Percentiles rank a stretch among this genome's conserved stretches.
Conservation (phyloP, 2,329 filamentous ascomycete genomes). For the Fusarium sp. region DNA sequence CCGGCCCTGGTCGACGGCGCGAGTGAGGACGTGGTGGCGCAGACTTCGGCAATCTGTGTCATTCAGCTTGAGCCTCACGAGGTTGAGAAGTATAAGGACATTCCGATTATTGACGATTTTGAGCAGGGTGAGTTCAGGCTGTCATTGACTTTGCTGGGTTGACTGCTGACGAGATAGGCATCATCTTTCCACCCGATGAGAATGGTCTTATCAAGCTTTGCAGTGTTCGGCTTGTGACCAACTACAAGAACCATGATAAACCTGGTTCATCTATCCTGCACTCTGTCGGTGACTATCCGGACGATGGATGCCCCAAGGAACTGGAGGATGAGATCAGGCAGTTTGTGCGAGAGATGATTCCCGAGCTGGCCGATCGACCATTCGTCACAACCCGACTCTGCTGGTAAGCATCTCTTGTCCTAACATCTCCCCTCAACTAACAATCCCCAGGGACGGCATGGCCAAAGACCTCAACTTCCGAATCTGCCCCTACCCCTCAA, state of each 20-base stretch:
- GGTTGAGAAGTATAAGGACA: conserved; percentile 62
- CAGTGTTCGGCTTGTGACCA: conserved; percentile 65
- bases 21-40: conserved; percentile 70
- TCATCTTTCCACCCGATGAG: conserved; percentile 67
- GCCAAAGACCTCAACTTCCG: conserved; percentile 47
- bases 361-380: conserved; percentile 55
- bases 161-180: conserved; percentile 48
- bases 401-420: conserved; percentile 55
- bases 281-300: conserved; percentile 38
- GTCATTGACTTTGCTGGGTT: fast-evolving
- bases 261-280: conserved; percentile 32
- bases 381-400: conserved; percentile 57
- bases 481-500: conserved; percentile 34
- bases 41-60: conserved; percentile 74
- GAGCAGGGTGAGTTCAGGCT: conserved; percentile 32
- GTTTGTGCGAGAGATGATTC: conserved; percentile 56
- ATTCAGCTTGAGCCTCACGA: conserved; percentile 70
- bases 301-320: conserved; percentile 58
- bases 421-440: background rate
- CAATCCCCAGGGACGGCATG: conserved; percentile 45
- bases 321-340: conserved; percentile 64
- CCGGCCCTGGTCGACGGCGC: conserved; percentile 70
- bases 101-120: conserved; percentile 50
- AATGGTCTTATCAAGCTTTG: conserved; percentile 64
- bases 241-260: conserved; percentile 53